phyloP scores from a whole-genome alignment of 768 basidiomycete species.

The Suillus tomentosus region DNA sequence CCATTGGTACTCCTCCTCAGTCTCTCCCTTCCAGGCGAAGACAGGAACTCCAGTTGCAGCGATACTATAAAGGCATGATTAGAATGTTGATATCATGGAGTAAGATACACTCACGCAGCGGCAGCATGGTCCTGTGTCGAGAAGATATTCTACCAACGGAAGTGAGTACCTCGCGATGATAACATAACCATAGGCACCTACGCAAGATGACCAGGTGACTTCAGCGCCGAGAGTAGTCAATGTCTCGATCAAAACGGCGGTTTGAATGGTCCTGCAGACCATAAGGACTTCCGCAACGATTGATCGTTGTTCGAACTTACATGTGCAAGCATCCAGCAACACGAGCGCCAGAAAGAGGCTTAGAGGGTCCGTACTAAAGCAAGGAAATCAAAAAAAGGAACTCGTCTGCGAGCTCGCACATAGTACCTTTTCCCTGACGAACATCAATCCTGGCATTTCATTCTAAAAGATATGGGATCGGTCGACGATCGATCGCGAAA shows the following conservation, averaged over 20 bases:
- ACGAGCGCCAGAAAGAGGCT: conserved; percentile 93
- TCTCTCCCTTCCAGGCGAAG: conserved; percentile 99
- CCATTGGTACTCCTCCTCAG: conserved; percentile 98
- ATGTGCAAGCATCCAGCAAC: conserved; percentile 99
- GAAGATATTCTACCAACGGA: conserved; percentile 83
- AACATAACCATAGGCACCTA: conserved; percentile 40
- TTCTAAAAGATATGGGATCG: conserved; percentile 47
- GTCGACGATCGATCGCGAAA: conserved; percentile 13
- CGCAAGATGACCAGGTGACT: conserved; percentile 98
- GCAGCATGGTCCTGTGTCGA: conserved; percentile 99
- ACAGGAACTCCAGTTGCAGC: conserved; percentile 98
- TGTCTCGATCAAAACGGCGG: conserved; percentile 98
- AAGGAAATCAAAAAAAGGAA: conserved; percentile 11
- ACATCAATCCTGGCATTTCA: conserved; percentile 97
- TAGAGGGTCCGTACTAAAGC: conserved; percentile 67
- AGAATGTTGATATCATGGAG: conserved; percentile 2
- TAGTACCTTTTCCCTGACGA: conserved; percentile 82
- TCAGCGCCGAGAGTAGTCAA: conserved; percentile 93
- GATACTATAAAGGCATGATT: conserved; percentile 52
- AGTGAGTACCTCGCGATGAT: conserved; percentile 3
- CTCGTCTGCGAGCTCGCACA: background rate
- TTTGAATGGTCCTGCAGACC: conserved; percentile 87
- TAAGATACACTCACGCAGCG: conserved; percentile 67
- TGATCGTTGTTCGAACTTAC: conserved; percentile 44
- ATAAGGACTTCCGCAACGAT: conserved; percentile 9